phyloP scores from a whole-genome alignment of 805 yeast species.

The Metschnikowia orientalis region DNA sequence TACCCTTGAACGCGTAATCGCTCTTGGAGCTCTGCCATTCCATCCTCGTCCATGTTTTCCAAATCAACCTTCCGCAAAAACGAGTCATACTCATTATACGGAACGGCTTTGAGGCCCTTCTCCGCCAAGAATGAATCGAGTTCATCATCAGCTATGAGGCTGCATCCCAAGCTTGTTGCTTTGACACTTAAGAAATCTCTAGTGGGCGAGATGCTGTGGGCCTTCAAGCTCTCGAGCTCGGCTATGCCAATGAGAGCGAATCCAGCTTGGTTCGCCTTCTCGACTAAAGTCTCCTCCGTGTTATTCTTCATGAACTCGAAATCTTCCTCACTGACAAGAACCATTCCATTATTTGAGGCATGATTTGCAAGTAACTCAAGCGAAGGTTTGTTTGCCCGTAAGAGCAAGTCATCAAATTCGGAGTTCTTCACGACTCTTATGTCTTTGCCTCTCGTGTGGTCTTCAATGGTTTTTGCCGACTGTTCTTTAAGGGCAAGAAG shows the following conservation, averaged over 20 bases:
- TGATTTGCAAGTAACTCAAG: slow-evolving; percentile 22
- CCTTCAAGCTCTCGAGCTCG: slow-evolving; percentile 7
- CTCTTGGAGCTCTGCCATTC: slow-evolving; percentile 1
- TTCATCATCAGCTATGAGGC: slow-evolving; percentile 1
- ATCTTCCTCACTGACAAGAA: slow-evolving; percentile 26
- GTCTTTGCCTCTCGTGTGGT: slow-evolving; percentile 11
- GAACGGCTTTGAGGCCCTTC: slow-evolving; percentile 5
- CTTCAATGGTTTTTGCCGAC: slow-evolving; percentile 14
- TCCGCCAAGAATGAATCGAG: slow-evolving; percentile 2
- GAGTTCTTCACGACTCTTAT: slow-evolving; percentile 9
- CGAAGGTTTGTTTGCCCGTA: slow-evolving; percentile 22
- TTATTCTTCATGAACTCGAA: slow-evolving; percentile 12
- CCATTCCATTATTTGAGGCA: slow-evolving; percentile 28
- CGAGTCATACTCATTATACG: slow-evolving; percentile 5
- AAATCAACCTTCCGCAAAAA: slow-evolving; percentile 3
- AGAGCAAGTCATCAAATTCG: slow-evolving; percentile 22
- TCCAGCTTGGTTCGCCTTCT: slow-evolving; percentile 8
- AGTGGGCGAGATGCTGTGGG: slow-evolving; percentile 5
- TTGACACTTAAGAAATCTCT: slow-evolving; percentile 1
- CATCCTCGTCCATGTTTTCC: slow-evolving; percentile 1
- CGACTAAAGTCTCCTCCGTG: slow-evolving; percentile 6
- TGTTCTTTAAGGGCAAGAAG: slow-evolving; percentile 8
- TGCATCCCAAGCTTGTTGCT: slow-evolving; percentile 1
- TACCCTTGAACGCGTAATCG: slow-evolving; percentile 2
- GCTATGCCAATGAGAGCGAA: slow-evolving; percentile 3